phyloP scores from a whole-genome alignment of 2,329 filamentous ascomycete genomes.

The Arthroderma uncinatum region DNA sequence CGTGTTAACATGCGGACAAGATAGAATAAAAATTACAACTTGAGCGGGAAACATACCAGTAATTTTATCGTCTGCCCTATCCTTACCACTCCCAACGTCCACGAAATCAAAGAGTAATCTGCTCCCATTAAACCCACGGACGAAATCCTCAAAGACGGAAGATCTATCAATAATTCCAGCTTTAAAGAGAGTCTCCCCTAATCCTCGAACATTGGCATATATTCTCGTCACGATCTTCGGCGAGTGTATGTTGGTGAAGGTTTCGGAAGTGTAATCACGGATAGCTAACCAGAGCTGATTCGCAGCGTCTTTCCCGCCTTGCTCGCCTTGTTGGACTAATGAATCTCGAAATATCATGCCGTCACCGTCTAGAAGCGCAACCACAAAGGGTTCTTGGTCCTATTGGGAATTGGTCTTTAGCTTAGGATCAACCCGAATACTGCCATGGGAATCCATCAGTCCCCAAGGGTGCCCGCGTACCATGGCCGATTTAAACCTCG shows the following conservation, averaged over 20 bases:
- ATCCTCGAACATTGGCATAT: constrained; percentile 43
- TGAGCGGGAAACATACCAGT: constrained; percentile 26
- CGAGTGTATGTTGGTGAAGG: constrained; percentile 32
- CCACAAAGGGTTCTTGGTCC: constrained; percentile 44
- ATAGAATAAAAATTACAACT: background rate
- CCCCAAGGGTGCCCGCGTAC: constrained; percentile 20
- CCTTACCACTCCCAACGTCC: constrained; percentile 37
- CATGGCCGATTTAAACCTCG: constrained; percentile 36
- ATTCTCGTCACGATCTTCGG: constrained; percentile 43
- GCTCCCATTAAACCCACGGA: constrained; percentile 44
- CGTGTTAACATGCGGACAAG: background rate
- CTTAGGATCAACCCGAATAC: background rate
- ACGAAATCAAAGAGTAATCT: constrained; percentile 42
- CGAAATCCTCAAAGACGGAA: constrained; percentile 40
- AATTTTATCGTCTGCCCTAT: constrained; percentile 40
- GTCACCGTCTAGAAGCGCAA: constrained; percentile 46
- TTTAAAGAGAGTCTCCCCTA: constrained; percentile 39
- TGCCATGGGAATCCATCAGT: background rate
- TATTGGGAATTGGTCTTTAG: constrained; percentile 18
- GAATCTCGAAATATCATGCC: constrained; percentile 45
- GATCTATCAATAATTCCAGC: constrained; percentile 36
- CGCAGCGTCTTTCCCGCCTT: constrained; percentile 45
- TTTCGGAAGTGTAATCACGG: constrained; percentile 33
- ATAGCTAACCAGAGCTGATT: constrained; percentile 37
- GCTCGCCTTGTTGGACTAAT: constrained; percentile 39